Evolutionary conservation across 306 rosid genomes (phyloP).

Genomic region (Vigna hirtella): DNA sequence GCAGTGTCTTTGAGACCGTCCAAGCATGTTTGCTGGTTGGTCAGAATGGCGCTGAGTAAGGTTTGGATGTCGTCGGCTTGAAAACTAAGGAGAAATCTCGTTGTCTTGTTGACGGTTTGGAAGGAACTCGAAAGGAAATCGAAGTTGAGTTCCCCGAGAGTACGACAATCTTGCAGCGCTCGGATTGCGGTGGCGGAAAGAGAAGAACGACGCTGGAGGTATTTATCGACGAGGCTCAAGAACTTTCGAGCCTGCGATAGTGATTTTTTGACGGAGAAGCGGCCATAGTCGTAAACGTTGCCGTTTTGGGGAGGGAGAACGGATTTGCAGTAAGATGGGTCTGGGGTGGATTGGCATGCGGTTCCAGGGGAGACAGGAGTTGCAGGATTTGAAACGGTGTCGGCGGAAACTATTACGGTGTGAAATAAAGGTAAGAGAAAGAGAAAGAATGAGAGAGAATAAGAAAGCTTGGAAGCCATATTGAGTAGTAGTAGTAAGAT

Average conservation of each 20-base stretch:
- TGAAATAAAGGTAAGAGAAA: conserved; percentile 35
- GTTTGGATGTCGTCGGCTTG: conserved; percentile 77
- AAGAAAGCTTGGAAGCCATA: conserved; percentile 47
- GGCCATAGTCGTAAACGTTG: conserved; percentile 70
- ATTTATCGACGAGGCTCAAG: conserved; percentile 49
- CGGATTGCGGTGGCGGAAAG: conserved; percentile 63
- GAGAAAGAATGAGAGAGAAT: conserved; percentile 28
- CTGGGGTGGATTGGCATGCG: conserved; percentile 72
- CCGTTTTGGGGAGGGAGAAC: conserved; percentile 63
- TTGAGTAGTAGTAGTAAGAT: background rate
- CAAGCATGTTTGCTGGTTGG: conserved; percentile 82
- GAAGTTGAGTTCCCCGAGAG: conserved; percentile 67
- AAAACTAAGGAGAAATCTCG: conserved; percentile 45
- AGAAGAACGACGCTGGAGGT: conserved; percentile 44
- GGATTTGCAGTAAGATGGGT: conserved; percentile 77
- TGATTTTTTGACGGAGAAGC: conserved; percentile 65
- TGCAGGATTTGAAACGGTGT: conserved; percentile 37
- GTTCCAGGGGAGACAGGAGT: conserved; percentile 49
- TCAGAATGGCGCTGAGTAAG: conserved; percentile 70
- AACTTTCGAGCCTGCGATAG: conserved; percentile 69
- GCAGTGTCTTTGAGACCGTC: conserved; percentile 81
- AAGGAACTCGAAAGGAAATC: conserved; percentile 66
- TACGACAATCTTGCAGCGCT: conserved; percentile 72
- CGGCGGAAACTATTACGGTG: conserved; percentile 36
- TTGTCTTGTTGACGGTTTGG: conserved; percentile 56